Base-by-base conservation (phyloP, 2,329 filamentous ascomycete species). In the Apiospora aurea region DNA sequence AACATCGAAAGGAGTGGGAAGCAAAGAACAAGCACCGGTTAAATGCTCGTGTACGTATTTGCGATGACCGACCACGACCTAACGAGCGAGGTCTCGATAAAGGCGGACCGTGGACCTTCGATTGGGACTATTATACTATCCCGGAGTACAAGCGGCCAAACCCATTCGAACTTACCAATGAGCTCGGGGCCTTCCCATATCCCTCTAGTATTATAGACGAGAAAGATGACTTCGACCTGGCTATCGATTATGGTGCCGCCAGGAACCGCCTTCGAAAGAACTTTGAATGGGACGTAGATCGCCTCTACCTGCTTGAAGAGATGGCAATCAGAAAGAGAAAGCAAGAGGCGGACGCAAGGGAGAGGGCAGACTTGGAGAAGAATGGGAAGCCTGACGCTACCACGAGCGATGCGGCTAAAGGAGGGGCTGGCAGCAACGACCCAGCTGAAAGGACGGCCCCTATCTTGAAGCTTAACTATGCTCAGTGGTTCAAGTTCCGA, bases 231-330 rank as follows among this genome's bases (percentile, higher is more conserved):
- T 68, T 72, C 57, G 51, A 73, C n/a, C 6, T 46, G 24, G 29
- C 18, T 24, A 67, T 72, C n/a, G 51, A 71, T 53, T 74, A 67
- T 49, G 53, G 67, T 21, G 46, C 34, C 8, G 57, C 53, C 16
- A 51, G 73, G 18, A 26, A 69, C 16, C 53, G 73, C 16, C 38
- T 72, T 69, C 71, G 71, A 21, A 71, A 71, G 69, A 71, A 68
- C 24, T 74, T 74, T 43, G 73, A 74, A 64, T 73, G 73, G 73
- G 73, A 73, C 11, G 51, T 71, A 26, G 73, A 74, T 16, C 73
- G 73, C 5, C 24, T 73, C 1, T 71, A 38, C 8, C 38, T 69
- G 57, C 4, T 66, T 10, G 70, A 69, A 41, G 71, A 72, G 5
- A 14, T 67, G 13, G 43, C 47, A 8, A 34, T 18, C 16, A 24